Percentiles rank a stretch among this genome's conserved stretches.
Evolutionary conservation across 768 basidiomycete species (phyloP).

Genomic region (Chlorophyllum brunneum): DNA sequence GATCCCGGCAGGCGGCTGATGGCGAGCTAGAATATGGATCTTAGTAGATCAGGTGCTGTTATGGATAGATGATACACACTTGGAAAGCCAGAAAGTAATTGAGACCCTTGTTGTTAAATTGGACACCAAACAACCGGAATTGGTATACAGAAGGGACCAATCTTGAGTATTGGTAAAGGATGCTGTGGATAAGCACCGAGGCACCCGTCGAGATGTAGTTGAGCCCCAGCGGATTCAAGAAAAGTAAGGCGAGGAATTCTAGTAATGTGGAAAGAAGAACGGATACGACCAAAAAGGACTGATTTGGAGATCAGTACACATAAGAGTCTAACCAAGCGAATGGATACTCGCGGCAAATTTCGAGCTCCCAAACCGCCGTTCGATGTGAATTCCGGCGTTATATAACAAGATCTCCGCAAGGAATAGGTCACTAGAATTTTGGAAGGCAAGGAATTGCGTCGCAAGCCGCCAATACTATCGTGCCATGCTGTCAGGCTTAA

Average conservation of each 20-base stretch:
- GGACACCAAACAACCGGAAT: constrained; percentile 71
- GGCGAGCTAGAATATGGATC: constrained; percentile 47
- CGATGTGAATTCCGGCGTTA: constrained; percentile 65
- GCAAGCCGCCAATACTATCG: constrained; percentile 82
- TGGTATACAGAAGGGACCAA: constrained; percentile 74
- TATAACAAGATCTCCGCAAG: constrained; percentile 72
- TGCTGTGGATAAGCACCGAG: constrained; percentile 69
- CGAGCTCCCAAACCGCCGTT: constrained; percentile 81
- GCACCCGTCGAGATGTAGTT: constrained; percentile 78
- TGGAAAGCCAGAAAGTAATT: constrained; percentile 69
- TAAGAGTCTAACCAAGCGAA: background rate
- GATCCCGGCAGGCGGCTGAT: constrained; percentile 68
- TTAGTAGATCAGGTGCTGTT: background rate
- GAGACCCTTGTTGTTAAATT: constrained; percentile 74
- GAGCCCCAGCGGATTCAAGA: constrained; percentile 63
- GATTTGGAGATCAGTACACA: constrained; percentile 7
- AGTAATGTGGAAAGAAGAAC: constrained; percentile 60
- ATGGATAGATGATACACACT: constrained; percentile 36
- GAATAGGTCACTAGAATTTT: constrained; percentile 84
- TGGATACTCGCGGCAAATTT: constrained; percentile 75
- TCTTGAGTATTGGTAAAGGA: constrained; percentile 79
- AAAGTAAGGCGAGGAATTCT: constrained; percentile 61
- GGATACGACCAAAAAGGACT: constrained; percentile 81
- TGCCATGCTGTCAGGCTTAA: constrained; percentile 25
- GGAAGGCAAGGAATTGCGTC: constrained; percentile 70